Evolutionary conservation across 768 basidiomycete species (phyloP).

Genomic region (Flagelloscypha sp.): DNA sequence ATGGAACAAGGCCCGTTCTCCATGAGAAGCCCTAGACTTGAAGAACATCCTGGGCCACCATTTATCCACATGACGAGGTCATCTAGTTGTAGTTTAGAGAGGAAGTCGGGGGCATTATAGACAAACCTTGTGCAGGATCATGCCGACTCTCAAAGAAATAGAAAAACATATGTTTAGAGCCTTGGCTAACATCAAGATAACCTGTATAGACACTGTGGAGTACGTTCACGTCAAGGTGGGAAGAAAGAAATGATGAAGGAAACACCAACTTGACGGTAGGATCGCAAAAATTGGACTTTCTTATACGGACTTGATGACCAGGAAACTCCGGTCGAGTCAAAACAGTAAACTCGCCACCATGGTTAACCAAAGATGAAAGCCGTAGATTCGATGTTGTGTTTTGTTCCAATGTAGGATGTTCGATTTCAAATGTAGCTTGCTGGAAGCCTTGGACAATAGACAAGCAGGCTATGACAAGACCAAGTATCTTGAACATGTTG

Average conservation of each 20-base stretch:
- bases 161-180: constrained; percentile 45
- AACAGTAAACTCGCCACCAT: constrained; percentile 23
- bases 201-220: constrained; percentile 33
- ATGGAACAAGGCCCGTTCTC: constrained; percentile 43
- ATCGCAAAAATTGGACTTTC: constrained; percentile 56
- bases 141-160: constrained; percentile 55
- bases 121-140: constrained; percentile 29
- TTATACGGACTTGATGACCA: constrained; percentile 45
- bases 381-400: no score
- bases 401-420: no score
- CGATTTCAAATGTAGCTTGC: no score
- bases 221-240: background rate
- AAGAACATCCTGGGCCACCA: constrained; percentile 52
- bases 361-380: constrained; percentile 1
- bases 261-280: constrained; percentile 49
- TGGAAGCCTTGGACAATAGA: no score
- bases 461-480: no score
- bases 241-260: constrained; percentile 1
- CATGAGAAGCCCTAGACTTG: constrained; percentile 47
- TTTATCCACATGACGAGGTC: constrained; percentile 70
- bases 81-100: constrained; percentile 22
- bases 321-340: constrained; percentile 45
- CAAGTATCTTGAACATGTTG: no score
- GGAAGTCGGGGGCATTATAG: background rate
- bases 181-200: constrained; percentile 36